Conservation (phyloP, 2,329 filamentous ascomycete species). For the Aspergillus calidoustus region DNA sequence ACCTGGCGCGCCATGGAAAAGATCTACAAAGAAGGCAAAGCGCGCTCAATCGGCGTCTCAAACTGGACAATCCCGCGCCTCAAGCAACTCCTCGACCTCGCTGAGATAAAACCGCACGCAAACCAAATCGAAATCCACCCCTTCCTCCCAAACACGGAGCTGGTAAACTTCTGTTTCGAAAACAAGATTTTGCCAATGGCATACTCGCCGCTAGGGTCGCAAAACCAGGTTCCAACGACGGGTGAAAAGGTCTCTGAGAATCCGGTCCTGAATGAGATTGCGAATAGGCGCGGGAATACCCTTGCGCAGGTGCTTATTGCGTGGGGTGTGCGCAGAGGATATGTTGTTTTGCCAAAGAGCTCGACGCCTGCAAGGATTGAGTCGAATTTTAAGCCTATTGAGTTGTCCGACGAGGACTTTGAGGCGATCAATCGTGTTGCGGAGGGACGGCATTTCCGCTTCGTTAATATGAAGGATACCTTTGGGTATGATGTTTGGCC, state of each 20-base stretch:
- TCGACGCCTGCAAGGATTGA: constrained; percentile 68
- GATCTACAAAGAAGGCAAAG: constrained; percentile 62
- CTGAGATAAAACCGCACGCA: constrained; percentile 48
- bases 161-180: constrained; percentile 47
- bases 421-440: constrained; percentile 67
- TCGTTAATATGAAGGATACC: constrained; percentile 82
- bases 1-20: constrained; percentile 73
- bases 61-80: constrained; percentile 68
- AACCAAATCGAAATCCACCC: constrained; percentile 55
- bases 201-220: constrained; percentile 60
- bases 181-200: constrained; percentile 47
- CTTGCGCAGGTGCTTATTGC: constrained; percentile 66
- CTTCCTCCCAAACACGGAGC: constrained; percentile 51
- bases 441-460: constrained; percentile 68
- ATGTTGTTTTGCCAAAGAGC: constrained; percentile 72
- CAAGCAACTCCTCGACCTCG: constrained; percentile 49
- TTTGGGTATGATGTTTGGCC: constrained; percentile 76
- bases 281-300: constrained; percentile 60
- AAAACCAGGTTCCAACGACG: constrained; percentile 70
- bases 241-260: constrained; percentile 69
- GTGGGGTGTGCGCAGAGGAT: constrained; percentile 69
- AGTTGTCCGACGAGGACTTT: constrained; percentile 62
- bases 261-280: constrained; percentile 62
- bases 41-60: constrained; percentile 74
- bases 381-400: constrained; percentile 69